Base-by-base conservation (phyloP, 2,329 filamentous ascomycete genomes). In the Chrysoporthe deuterocubensis region DNA sequence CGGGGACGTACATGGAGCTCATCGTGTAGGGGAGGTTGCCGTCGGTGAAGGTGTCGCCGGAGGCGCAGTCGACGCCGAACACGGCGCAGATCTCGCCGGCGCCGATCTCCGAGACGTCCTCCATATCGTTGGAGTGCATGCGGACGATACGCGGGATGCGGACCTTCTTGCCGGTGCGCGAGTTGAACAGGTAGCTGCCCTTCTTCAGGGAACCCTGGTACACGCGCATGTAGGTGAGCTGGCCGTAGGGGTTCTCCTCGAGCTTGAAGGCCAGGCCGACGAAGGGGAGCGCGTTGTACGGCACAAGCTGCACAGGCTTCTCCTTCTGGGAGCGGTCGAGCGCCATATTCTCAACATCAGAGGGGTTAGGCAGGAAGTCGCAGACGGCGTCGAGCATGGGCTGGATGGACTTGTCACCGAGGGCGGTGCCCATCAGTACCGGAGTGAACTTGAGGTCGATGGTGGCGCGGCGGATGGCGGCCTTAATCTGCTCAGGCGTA, bases 121-220 rank as follows among this genome's bases (percentile, higher is more conserved):
- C 96, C 95, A 99, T 97, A 77, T 99, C 96, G 78, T 98, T 97
- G 58, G 94, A 97, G 84, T 99, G 96, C 96, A 99, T 99, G 71
- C 96, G 93, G 71, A 99, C 96, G 75, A 99, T 98, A 76, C 95
- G 92, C 26, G 96, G 96, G 67, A 99, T 91, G 81, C 96, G 94
- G 77, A 99, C 91, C 84, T 95, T 97, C 86, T 97, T 97, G 80
- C 95, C 92, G 71, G 89, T 96, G 74, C 94, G 90, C 9, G 94
- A 94, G 81, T 98, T 99, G 87, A 91, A 97, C 66, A 99, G 89
- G 77, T 94, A 93, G 76, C 91, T 87, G 62, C 94, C 93, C 85
- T 97, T 98, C 78, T 85, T 91, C 69, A 99, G 84, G 32, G 90
- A 90, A 73, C 96, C 96, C 81, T 99, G 96, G 83, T 99, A 99